A percentile compares a stretch with the other conserved stretches of the same genome.
These are phyloP conservation scores for Hemisphaericaspora nanyangensis DNA, from an alignment of 805 yeast genomes.

Conservation along the genomic window DNA sequence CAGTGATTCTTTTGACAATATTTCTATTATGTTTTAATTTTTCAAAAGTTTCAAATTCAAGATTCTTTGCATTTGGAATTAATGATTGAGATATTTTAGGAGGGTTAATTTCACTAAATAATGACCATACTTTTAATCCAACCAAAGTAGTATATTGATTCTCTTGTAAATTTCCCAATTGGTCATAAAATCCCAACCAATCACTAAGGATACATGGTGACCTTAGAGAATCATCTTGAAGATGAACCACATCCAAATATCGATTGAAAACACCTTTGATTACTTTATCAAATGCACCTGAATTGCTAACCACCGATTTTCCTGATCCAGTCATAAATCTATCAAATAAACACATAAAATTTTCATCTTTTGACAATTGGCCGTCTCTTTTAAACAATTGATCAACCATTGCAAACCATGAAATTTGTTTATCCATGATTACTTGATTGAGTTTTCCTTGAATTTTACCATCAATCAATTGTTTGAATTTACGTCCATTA, in stretches of 20 bases:
- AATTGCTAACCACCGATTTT: slow-evolving; percentile 29
- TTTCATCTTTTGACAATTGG: slow-evolving; percentile 41
- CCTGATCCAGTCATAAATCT: slow-evolving; percentile 41
- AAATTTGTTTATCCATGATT: slow-evolving; percentile 54
- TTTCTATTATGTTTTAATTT: slow-evolving; percentile 28
- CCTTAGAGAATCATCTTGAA: slow-evolving; percentile 54
- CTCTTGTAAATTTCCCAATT: slow-evolving; percentile 34
- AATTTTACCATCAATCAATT: slow-evolving; percentile 4
- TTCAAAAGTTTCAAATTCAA: slow-evolving; percentile 41
- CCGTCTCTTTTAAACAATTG: slow-evolving; percentile 54
- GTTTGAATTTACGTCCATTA: slow-evolving; percentile 20
- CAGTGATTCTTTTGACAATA: slow-evolving; percentile 24
- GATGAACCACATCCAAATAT: slow-evolving; percentile 57
- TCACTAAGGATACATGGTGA: slow-evolving; percentile 65
- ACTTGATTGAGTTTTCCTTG: slow-evolving; percentile 12
- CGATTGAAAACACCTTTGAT: slow-evolving; percentile 67
- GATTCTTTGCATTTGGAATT: slow-evolving; percentile 27
- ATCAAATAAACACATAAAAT: slow-evolving; percentile 45
- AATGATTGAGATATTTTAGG: slow-evolving; percentile 13
- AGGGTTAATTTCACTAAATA: slow-evolving; percentile 59
- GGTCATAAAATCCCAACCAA: slow-evolving; percentile 74
- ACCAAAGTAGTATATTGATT: slow-evolving; percentile 54
- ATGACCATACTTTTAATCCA: slow-evolving; percentile 57
- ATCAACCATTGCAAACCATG: slow-evolving; percentile 67
- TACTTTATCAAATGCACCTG: slow-evolving; percentile 57